Evolutionary conservation across 192 early-diverging fungal genomes (phyloP).

Genomic region (Coemansia erecta): DNA sequence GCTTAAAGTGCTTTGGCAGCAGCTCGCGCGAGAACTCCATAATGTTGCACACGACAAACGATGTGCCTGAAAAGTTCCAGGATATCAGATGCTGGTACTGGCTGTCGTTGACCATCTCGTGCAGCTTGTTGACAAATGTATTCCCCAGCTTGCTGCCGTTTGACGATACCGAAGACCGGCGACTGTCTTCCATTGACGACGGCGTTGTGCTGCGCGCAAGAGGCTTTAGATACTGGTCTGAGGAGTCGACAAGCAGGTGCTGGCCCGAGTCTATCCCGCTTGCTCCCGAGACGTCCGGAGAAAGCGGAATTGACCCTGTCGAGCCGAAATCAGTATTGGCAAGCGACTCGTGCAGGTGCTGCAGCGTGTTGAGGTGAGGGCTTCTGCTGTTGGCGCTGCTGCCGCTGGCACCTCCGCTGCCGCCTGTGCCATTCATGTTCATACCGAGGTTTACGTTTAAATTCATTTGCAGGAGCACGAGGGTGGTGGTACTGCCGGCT

Average conservation of each 20-base stretch:
- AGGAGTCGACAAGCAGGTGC: conserved; percentile 44
- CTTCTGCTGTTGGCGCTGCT: conserved; percentile 11
- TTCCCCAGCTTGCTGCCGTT: conserved; percentile 49
- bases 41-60: conserved; percentile 88
- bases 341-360: conserved; percentile 45
- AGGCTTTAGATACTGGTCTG: conserved; percentile 54
- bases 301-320: conserved; percentile 38
- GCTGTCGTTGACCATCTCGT: conserved; percentile 80
- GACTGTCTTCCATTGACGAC: conserved; percentile 47
- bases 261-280: conserved; percentile 30
- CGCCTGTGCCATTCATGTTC: conserved; percentile 10
- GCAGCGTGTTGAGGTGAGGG: conserved; percentile 24
- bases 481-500: not conserved
- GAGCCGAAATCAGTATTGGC: conserved; percentile 27
- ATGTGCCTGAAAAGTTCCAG: conserved; percentile 85
- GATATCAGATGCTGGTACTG: conserved; percentile 85
- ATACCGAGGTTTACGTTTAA: conserved; percentile 32
- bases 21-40: conserved; percentile 89
- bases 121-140: conserved; percentile 66
- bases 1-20: conserved; percentile 87
- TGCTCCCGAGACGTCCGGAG: conserved; percentile 36
- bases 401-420: too few relatives aligned
- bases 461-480: conserved; percentile 2
- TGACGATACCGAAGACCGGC: conserved; percentile 49
- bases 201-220: conserved; percentile 51